phyloP scores from a whole-genome alignment of 352 stramenopile genomes.

The Phytophthora nicotianae region DNA sequence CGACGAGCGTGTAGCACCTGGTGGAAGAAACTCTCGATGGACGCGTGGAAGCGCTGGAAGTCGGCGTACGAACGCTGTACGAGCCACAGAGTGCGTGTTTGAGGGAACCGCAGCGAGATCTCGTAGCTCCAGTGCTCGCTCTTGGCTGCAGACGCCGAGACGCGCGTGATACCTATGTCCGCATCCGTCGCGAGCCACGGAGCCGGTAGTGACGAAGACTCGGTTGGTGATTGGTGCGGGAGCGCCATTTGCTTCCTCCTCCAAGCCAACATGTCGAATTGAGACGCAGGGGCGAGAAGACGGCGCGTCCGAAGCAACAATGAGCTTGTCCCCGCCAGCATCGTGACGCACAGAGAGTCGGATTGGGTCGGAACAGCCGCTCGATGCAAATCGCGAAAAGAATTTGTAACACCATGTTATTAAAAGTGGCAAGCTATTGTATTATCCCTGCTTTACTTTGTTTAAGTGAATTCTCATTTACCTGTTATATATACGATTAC shows the following conservation, averaged over 20 bases:
- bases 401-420: not conserved
- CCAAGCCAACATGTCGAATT: slow-evolving; percentile 26
- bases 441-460: not conserved
- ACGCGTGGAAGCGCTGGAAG: slow-evolving; percentile 53
- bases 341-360: slow-evolving; percentile 22
- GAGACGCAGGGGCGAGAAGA: slow-evolving; percentile 2
- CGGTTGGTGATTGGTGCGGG: not conserved
- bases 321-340: slow-evolving; percentile 14
- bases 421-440: not conserved
- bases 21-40: slow-evolving; percentile 33
- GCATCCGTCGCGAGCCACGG: slow-evolving; percentile 50
- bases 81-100: slow-evolving; percentile 45
- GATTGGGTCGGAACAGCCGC: not conserved
- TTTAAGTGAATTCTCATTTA: not conserved
- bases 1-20: slow-evolving; percentile 41
- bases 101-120: slow-evolving; percentile 62
- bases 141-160: slow-evolving; percentile 17
- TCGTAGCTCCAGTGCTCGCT: slow-evolving; percentile 47
- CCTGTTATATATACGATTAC: not conserved
- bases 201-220: not conserved
- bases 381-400: slow-evolving; percentile 8
- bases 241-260: slow-evolving; percentile 8
- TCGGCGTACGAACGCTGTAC: slow-evolving; percentile 55
- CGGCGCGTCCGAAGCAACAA: slow-evolving; percentile 8
- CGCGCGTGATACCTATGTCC: slow-evolving; percentile 58